Conservation (phyloP, 1,284 basidiomycete genomes). For the Thelephora terrestris region DNA sequence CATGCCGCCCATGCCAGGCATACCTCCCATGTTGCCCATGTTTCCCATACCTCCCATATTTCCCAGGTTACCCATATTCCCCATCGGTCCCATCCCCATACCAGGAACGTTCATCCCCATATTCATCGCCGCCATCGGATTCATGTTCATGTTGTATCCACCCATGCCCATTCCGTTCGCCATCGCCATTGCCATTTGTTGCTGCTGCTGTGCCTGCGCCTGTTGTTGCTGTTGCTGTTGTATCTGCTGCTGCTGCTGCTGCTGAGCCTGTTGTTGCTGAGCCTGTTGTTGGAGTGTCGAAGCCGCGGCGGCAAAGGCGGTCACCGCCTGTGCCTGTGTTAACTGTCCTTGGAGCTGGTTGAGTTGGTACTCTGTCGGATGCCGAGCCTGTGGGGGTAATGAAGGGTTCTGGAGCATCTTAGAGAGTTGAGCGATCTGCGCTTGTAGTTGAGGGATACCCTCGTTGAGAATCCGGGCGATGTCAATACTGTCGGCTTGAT, state of each 20-base stretch:
- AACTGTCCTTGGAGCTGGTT: constrained; percentile 70
- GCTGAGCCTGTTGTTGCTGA: constrained; percentile 16
- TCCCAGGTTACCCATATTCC: constrained; percentile 7
- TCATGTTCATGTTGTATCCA: constrained; percentile 5
- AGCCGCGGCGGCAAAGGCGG: constrained; percentile 36
- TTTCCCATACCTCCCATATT: neutral
- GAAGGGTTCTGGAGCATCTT: constrained; percentile 67
- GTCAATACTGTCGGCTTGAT: constrained; percentile 50
- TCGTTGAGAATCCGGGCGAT: constrained; percentile 62
- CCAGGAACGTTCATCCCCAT: neutral
- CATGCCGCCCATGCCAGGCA: neutral
- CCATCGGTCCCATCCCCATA: constrained; percentile 8
- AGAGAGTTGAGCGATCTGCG: constrained; percentile 65
- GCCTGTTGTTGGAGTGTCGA: constrained; percentile 35
- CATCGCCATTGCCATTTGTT: constrained; percentile 3
- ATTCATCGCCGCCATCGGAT: constrained; percentile 1
- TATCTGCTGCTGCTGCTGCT: constrained; percentile 26
- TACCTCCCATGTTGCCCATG: neutral
- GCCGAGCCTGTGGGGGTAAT: constrained; percentile 60
- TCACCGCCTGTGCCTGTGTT: constrained; percentile 61
- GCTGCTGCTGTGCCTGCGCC: constrained; percentile 6
- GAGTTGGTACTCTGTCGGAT: constrained; percentile 68
- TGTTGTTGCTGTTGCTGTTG: constrained; percentile 17
- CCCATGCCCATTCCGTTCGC: constrained; percentile 5
- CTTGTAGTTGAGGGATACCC: constrained; percentile 68